Conservation (phyloP, 2,329 filamentous ascomycete species). For the Clathrospora elynae region DNA sequence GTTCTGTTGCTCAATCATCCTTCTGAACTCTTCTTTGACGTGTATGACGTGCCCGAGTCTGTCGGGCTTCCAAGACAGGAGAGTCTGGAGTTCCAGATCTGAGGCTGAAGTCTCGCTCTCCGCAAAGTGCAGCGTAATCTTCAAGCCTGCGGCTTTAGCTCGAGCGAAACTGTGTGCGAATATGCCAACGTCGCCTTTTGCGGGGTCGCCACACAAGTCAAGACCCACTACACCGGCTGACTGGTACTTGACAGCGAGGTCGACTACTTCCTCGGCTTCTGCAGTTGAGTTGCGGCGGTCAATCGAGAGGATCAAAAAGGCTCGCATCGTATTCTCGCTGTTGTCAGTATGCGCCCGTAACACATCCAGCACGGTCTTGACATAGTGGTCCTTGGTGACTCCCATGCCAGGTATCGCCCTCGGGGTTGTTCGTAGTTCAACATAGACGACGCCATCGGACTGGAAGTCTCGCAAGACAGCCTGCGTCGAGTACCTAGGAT, state of each 20-base stretch:
- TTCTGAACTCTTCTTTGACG: conserved; percentile 65
- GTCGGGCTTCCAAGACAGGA: conserved; percentile 70
- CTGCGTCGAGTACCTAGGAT: conserved; percentile 61
- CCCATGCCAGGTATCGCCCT: conserved; percentile 61
- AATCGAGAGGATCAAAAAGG: conserved; percentile 73
- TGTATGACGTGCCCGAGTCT: conserved; percentile 81
- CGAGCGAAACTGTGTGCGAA: conserved; percentile 65
- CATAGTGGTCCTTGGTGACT: conserved; percentile 67
- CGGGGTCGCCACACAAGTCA: conserved; percentile 79
- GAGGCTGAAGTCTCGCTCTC: conserved; percentile 66
- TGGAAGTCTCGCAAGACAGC: conserved; percentile 65
- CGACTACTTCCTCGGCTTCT: conserved; percentile 67
- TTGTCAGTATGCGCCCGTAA: conserved; percentile 59
- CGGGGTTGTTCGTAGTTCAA: conserved; percentile 81
- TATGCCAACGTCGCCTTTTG: conserved; percentile 63
- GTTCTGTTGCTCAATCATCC: conserved; percentile 58
- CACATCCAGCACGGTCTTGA: conserved; percentile 68
- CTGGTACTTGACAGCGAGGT: conserved; percentile 64
- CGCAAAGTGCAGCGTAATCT: conserved; percentile 77
- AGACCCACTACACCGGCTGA: conserved; percentile 68
- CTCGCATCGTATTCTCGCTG: conserved; percentile 56
- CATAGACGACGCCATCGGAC: conserved; percentile 73
- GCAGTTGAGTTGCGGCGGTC: conserved; percentile 67
- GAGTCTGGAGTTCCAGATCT: conserved; percentile 63
- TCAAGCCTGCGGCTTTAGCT: conserved; percentile 62